phyloP scores from a whole-genome alignment of 1,139 yeast genomes.

The Torulaspora globosa region DNA sequence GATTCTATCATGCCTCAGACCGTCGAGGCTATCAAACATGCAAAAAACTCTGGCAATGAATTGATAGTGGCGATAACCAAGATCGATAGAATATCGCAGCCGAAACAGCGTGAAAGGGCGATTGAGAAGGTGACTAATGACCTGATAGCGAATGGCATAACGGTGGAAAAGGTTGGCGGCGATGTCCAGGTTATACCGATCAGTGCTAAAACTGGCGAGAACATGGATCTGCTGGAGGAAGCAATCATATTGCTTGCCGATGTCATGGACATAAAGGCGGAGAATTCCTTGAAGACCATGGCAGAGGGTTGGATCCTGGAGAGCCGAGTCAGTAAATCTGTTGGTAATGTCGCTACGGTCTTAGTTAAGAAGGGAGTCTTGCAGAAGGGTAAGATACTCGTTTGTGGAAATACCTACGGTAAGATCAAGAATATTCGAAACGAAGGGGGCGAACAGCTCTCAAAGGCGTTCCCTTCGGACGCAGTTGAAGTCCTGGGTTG shows the following conservation, averaged over 20 bases:
- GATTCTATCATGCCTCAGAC: slow-evolving; percentile 99
- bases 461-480: slow-evolving; percentile 76
- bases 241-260: slow-evolving; percentile 84
- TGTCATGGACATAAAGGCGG: slow-evolving; percentile 71
- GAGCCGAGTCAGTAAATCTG: slow-evolving; percentile 74
- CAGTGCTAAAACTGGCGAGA: slow-evolving; percentile 79
- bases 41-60: slow-evolving; percentile 71
- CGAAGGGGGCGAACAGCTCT: slow-evolving; percentile 62
- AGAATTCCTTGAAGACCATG: slow-evolving; percentile 45
- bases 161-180: slow-evolving; percentile 92
- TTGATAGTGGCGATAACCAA: slow-evolving; percentile 89
- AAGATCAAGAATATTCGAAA: slow-evolving; percentile 79
- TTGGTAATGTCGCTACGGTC: slow-evolving; percentile 84
- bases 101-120: slow-evolving; percentile 41
- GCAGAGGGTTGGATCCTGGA: slow-evolving; percentile 91
- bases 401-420: slow-evolving; percentile 84
- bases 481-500: slow-evolving; percentile 94
- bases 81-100: slow-evolving; percentile 75
- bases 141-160: slow-evolving; percentile 70
- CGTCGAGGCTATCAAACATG: slow-evolving; percentile 90
- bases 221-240: slow-evolving; percentile 86
- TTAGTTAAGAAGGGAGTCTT: slow-evolving; percentile 76
- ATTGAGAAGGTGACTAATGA: slow-evolving; percentile 65
- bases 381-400: slow-evolving; percentile 63
- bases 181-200: slow-evolving; percentile 87